Percentiles rank a stretch among this genome's conserved stretches.
These are phyloP conservation scores for Salix dunnii DNA, from an alignment of 345 rosid species.

Conservation along the genomic window DNA sequence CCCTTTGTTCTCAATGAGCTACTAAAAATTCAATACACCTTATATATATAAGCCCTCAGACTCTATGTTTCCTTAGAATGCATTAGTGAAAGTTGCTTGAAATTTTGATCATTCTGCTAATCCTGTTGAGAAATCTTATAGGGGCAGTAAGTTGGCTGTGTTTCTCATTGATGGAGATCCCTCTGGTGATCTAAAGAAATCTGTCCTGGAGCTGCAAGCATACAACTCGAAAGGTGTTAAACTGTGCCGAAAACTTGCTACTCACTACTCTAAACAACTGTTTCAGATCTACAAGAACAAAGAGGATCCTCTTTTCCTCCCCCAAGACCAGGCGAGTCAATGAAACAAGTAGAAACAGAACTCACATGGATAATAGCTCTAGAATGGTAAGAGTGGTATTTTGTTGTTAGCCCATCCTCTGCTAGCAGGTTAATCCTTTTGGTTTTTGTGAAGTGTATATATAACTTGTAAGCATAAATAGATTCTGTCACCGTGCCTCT, in stretches of 20 bases:
- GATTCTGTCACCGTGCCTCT: background rate
- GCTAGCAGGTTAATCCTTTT: background rate
- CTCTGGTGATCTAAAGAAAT: conserved; percentile 49
- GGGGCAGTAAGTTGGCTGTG: conserved; percentile 53
- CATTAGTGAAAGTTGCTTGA: background rate
- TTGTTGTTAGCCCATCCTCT: background rate
- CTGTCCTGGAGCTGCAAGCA: conserved; percentile 48
- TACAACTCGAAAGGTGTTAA: conserved; percentile 37
- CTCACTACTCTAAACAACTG: conserved; percentile 59
- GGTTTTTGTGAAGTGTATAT: background rate
- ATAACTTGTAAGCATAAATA: background rate
- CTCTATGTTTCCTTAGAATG: background rate
- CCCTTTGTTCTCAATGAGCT: too few relatives aligned
- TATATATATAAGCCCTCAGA: background rate
- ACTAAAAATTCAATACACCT: background rate
- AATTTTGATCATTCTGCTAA: background rate
- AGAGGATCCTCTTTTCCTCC: conserved; percentile 57
- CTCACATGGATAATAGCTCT: background rate
- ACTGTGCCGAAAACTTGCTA: conserved; percentile 48
- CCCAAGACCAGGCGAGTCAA: background rate
- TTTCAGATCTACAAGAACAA: conserved; percentile 59
- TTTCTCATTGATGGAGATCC: conserved; percentile 61
- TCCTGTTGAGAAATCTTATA: conserved; percentile 16
- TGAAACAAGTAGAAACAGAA: background rate
- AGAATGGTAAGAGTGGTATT: background rate